Conservation (phyloP, 2,329 filamentous ascomycete genomes). For the Fusarium heterosporum region DNA sequence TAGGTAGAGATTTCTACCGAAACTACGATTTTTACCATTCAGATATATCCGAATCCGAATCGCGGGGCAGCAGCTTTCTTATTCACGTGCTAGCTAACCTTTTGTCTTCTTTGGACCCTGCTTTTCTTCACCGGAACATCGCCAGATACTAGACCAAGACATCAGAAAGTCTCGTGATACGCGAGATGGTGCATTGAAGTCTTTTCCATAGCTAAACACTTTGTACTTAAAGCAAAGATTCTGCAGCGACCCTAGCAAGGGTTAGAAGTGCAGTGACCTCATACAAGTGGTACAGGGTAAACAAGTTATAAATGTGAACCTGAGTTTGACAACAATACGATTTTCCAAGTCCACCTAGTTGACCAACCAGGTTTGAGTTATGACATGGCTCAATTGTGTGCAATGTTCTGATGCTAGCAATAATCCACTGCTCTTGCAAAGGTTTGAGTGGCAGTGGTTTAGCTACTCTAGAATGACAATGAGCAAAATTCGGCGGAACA, state of each 20-base stretch:
- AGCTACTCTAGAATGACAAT: too few species aligned
- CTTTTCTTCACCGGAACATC: slow-evolving; percentile 4
- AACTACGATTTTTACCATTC: too few species aligned
- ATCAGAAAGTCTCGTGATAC: slow-evolving; percentile 4
- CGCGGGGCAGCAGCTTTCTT: slow-evolving; percentile 35
- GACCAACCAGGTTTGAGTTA: background rate
- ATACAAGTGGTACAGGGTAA: background rate
- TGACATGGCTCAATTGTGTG: background rate
- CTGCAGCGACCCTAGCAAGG: background rate
- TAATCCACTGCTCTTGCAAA: background rate
- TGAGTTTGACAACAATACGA: background rate
- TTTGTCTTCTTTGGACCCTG: slow-evolving; percentile 15
- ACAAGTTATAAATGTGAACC: background rate
- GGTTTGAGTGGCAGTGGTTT: background rate
- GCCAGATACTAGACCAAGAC: background rate
- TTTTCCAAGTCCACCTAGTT: background rate
- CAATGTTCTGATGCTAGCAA: background rate
- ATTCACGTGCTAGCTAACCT: slow-evolving; percentile 26
- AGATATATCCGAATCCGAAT: background rate
- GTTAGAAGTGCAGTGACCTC: background rate
- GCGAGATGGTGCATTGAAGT: background rate
- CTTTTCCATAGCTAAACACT: too few species aligned
- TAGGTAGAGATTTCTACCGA: too few species aligned
- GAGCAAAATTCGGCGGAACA: too few species aligned
- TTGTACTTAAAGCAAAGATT: background rate